Conservation (phyloP, 78 protist species). For the Chrysochromulina tobinii region DNA sequence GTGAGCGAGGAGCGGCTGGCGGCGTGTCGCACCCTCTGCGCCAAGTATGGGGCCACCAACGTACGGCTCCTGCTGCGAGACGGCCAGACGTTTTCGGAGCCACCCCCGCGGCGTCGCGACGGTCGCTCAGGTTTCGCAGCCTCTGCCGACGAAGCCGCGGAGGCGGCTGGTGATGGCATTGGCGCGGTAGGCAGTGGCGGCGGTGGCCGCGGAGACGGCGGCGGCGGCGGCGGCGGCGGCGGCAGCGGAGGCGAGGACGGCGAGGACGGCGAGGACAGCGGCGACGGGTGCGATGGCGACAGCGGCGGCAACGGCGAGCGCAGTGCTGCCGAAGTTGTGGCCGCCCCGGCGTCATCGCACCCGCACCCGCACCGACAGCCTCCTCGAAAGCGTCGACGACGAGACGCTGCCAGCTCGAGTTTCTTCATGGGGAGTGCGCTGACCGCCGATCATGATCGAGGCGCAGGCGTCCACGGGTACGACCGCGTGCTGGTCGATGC, state of each 20-base stretch:
- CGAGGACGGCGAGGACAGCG: neutral
- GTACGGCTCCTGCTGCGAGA: conserved; percentile 33
- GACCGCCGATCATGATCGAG: neutral
- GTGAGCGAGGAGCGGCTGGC: conserved; percentile 7
- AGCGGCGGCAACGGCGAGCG: neutral
- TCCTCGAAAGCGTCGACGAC: no score
- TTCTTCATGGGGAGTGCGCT: no score
- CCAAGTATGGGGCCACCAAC: neutral
- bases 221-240: neutral
- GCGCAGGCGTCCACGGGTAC: neutral
- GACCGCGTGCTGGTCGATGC: conserved; percentile 76
- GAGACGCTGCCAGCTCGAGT: no score
- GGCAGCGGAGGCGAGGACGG: neutral
- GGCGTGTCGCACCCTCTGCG: conserved; percentile 23
- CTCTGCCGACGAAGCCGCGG: neutral
- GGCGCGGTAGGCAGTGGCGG: neutral
- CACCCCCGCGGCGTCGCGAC: conserved; percentile 5
- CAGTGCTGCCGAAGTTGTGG: no score
- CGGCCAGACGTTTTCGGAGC: neutral
- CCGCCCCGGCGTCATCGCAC: no score
- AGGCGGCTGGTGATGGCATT: neutral
- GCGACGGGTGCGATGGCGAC: neutral
- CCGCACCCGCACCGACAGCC: no score
- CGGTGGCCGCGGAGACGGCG: neutral
- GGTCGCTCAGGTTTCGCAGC: no score